These are phyloP conservation scores for Russula abietina DNA, from an alignment of 768 basidiomycete genomes.

Conservation along the genomic window DNA sequence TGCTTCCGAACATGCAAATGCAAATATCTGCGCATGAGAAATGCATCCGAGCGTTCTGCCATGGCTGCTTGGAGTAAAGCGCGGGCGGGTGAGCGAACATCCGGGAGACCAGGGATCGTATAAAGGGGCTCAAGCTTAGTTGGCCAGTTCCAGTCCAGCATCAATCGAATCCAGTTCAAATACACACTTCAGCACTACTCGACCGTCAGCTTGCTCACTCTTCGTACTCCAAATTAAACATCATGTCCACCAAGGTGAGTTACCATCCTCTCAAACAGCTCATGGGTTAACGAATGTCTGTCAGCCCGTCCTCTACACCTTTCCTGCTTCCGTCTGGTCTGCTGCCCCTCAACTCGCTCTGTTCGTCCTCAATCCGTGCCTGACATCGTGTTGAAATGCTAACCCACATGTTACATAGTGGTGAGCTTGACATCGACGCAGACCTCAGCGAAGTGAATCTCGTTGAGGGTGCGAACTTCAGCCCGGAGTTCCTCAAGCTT, in stretches of 20 bases:
- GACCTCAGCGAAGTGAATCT: slow-evolving; percentile 1
- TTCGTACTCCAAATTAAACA: background rate
- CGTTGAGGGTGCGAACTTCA: slow-evolving; percentile 5
- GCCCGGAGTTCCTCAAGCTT: slow-evolving; percentile 3
- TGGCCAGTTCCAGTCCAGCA: background rate
- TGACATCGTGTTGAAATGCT: background rate
- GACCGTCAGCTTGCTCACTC: too few species aligned
- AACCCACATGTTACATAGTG: background rate
- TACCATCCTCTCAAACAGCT: background rate
- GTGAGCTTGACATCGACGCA: slow-evolving; percentile 12
- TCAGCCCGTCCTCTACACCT: slow-evolving; percentile 11
- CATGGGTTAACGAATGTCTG: background rate
- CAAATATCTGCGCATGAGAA: too few species aligned
- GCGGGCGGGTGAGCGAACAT: too few species aligned
- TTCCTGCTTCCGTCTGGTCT: background rate
- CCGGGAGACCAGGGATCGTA: background rate
- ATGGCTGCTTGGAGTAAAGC: too few species aligned
- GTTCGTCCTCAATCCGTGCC: background rate
- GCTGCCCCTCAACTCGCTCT: background rate
- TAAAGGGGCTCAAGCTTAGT: background rate
- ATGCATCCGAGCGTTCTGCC: too few species aligned
- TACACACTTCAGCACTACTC: too few species aligned
- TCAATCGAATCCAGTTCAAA: too few species aligned
- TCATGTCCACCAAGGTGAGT: background rate
- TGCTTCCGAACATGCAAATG: background rate